A percentile compares a stretch with the other conserved stretches of the same genome.
Evolutionary conservation across 2,329 filamentous ascomycete species (phyloP).

Genomic region (Hypoxylon sp.): DNA sequence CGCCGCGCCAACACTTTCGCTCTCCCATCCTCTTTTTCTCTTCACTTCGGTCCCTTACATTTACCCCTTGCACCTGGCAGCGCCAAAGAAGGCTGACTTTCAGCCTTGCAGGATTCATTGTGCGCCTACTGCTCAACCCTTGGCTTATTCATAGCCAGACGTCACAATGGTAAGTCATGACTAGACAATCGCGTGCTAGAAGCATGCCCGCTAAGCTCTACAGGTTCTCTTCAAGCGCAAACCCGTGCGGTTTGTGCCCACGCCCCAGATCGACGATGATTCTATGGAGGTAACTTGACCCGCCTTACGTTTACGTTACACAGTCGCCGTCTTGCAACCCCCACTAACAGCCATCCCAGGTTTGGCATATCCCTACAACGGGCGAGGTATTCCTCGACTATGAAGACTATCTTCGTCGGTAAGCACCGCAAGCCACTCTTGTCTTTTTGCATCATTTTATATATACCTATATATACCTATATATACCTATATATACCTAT

Average conservation of each 20-base stretch:
- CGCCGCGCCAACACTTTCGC: constrained; percentile 31
- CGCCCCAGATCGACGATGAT: constrained; percentile 78
- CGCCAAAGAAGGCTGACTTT: constrained; percentile 47
- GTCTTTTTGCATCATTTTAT: constrained; percentile 10
- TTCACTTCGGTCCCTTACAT: constrained; percentile 34
- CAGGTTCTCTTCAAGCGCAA: constrained; percentile 97
- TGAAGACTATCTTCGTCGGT: constrained; percentile 86
- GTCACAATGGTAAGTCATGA: constrained; percentile 47
- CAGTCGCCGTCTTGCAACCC: constrained; percentile 25
- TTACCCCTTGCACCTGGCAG: constrained; percentile 41
- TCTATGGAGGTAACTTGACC: constrained; percentile 74
- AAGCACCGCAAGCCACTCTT: constrained; percentile 47
- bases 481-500: too few relatives aligned
- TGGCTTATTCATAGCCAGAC: constrained; percentile 40
- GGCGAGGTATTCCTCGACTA: constrained; percentile 90
- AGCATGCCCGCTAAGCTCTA: constrained; percentile 8
- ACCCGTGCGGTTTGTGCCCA: constrained; percentile 82
- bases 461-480: too few relatives aligned
- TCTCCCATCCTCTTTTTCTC: too few relatives aligned
- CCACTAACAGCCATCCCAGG: constrained; percentile 59
- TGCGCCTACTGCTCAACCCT: constrained; percentile 23
- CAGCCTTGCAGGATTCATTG: constrained; percentile 53
- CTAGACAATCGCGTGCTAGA: background rate
- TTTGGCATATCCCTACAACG: constrained; percentile 91
- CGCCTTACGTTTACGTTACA: constrained; percentile 25